Percentiles rank a stretch among this genome's conserved stretches.
phyloP scores from a whole-genome alignment of 2,329 filamentous ascomycete genomes.

The Moelleriella libera region DNA sequence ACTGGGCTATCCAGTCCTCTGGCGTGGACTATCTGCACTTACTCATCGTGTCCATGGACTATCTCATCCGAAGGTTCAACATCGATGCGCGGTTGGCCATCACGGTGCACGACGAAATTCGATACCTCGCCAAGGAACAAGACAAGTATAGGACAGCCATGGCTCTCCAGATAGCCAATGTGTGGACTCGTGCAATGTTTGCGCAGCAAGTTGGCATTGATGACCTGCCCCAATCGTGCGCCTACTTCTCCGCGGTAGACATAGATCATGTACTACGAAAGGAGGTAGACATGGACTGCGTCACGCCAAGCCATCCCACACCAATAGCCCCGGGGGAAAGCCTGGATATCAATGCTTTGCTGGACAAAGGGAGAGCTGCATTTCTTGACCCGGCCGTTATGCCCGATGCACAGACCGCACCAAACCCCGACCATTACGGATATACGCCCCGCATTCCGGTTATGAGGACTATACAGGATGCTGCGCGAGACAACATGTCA shows the following conservation, averaged over 20 bases:
- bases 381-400: constrained; percentile 51
- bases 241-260: constrained; percentile 91
- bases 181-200: constrained; percentile 98
- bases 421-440: constrained; percentile 43
- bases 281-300: constrained; percentile 94
- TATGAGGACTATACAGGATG: constrained; percentile 55
- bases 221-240: constrained; percentile 85
- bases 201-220: constrained; percentile 91
- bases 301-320: constrained; percentile 73
- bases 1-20: constrained; percentile 97
- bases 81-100: constrained; percentile 76
- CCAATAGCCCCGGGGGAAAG: constrained; percentile 77
- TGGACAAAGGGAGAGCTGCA: constrained; percentile 57
- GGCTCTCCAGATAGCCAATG: constrained; percentile 83
- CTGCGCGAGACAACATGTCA: constrained; percentile 28
- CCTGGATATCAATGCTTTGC: constrained; percentile 65
- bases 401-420: constrained; percentile 36
- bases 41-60: constrained; percentile 88
- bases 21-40: constrained; percentile 96
- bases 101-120: constrained; percentile 94
- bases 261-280: constrained; percentile 93
- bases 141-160: constrained; percentile 85
- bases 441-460: constrained; percentile 65
- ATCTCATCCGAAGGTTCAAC: constrained; percentile 72
- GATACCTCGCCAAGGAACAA: constrained; percentile 73